Base-by-base conservation (phyloP, 2,329 filamentous ascomycete species). In the Cytospora leucostoma region DNA sequence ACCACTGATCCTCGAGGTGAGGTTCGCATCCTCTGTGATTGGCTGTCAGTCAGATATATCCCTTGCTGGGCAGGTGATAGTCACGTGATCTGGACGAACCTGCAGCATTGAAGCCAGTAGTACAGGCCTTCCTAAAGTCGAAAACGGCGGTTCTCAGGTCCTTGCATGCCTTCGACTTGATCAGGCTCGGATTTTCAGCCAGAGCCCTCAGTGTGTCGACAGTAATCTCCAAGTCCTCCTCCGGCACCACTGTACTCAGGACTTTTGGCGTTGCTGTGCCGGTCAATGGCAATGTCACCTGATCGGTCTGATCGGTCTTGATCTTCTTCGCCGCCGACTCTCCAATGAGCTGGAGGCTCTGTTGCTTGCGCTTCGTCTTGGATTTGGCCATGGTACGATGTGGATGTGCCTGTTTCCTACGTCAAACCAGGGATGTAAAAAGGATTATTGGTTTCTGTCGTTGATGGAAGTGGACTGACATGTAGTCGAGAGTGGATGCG, bases 141-240 rank as follows among this genome's bases (percentile, higher is more conserved):
- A 89, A 89, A 8, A 89, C 87, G 6, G 88, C 88, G 4, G 82
- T 84, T 21, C 88, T 80, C 2, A 91, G 76, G 55, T 88, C 85
- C 69, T 85, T 88, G 76, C 88, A 91, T 32, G 79, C 80, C 70
- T 89, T 90, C 0, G 86, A 85, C 73, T 91, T 91, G 72, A 88
- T 89, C 27, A 90, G 70, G 27, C 74, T 75, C 0, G 88, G 88
- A 66, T 89, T 81, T 63, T 82, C 62, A 5, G 54, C 65, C 37
- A 66, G 52, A 10, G 56, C 33, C 37, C 52, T 47, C 33, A 66
- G 56, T 8, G 65, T 66, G 15, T 66, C 65, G 59, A 66, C 62
- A 4, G 65, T 60, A 33, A 66, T 65, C 17, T 66, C 65, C 44
- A 66, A 52, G 19, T 66, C 65, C 49, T 66, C 65, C 17, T 65